phyloP scores from a whole-genome alignment of 805 yeast genomes.

The Saccharomycopsis sp. region DNA sequence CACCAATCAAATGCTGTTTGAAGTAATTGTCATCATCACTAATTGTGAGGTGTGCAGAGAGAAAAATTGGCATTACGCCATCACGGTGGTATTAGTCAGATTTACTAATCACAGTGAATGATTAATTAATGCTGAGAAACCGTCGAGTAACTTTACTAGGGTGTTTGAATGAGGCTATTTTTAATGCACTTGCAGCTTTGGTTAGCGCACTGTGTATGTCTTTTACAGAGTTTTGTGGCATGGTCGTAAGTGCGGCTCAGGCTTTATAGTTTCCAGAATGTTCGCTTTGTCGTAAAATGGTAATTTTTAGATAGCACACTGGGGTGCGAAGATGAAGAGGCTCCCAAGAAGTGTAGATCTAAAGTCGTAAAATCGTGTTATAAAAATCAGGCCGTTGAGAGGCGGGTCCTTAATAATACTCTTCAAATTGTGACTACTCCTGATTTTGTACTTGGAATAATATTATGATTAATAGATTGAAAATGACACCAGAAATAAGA shows the following conservation, averaged over 20 bases:
- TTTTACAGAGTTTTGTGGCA: too few relatives aligned
- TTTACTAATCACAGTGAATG: too few relatives aligned
- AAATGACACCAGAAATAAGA: neutral
- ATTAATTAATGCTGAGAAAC: too few relatives aligned
- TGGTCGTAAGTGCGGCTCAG: too few relatives aligned
- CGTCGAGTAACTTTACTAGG: too few relatives aligned
- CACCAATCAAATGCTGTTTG: neutral
- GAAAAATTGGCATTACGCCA: neutral
- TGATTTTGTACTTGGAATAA: neutral
- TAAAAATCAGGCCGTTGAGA: neutral
- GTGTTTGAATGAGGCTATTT: too few relatives aligned
- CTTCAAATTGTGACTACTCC: neutral
- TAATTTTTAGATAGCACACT: neutral
- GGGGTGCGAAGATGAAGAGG: neutral
- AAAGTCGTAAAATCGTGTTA: neutral
- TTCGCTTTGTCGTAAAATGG: neutral
- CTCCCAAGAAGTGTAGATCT: neutral
- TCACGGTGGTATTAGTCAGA: neutral
- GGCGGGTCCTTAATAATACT: too few relatives aligned
- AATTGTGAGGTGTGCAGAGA: neutral
- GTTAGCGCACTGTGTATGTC: too few relatives aligned
- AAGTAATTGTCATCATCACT: neutral
- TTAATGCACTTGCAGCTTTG: too few relatives aligned
- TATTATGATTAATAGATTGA: neutral
- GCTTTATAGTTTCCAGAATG: neutral